Conservation (phyloP, 495 filamentous ascomycete genomes). For the Podospora fimiseda region DNA sequence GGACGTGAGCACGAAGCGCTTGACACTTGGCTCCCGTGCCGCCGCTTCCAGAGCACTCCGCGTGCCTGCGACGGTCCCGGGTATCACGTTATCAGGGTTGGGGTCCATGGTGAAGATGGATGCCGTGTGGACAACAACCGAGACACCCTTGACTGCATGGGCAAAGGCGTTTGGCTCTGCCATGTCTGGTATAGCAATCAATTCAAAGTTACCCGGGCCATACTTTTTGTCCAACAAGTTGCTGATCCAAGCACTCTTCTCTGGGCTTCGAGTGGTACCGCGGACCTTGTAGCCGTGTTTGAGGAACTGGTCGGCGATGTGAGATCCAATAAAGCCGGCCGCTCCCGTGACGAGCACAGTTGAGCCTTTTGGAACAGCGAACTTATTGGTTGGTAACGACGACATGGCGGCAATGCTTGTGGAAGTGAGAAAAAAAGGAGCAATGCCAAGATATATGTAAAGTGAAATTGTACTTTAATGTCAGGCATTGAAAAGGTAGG, state of each 20-base stretch:
- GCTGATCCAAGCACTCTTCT: constrained; percentile 39
- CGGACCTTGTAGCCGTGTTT: constrained; percentile 42
- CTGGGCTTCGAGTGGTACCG: constrained; percentile 40
- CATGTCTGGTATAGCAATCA: constrained; percentile 36
- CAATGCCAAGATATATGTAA: constrained; percentile 4
- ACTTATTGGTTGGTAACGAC: constrained; percentile 1
- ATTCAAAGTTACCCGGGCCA: constrained; percentile 33
- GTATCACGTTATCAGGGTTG: constrained; percentile 41
- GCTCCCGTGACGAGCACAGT: constrained; percentile 46
- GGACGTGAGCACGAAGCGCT: constrained; percentile 49
- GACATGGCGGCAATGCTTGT: constrained; percentile 4
- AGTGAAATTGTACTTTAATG: background rate
- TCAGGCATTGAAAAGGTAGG: background rate
- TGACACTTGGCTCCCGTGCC: constrained; percentile 34
- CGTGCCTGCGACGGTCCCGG: constrained; percentile 32
- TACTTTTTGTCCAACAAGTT: constrained; percentile 35
- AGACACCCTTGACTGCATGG: constrained; percentile 34
- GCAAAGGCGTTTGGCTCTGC: constrained; percentile 33
- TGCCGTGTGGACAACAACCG: constrained; percentile 41
- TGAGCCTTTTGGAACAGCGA: constrained; percentile 1
- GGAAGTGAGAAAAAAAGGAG: background rate
- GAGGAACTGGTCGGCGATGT: constrained; percentile 44
- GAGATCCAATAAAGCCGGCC: constrained; percentile 48
- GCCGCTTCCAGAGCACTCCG: constrained; percentile 41
- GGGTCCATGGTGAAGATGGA: constrained; percentile 32